These are phyloP conservation scores for Cornus florida DNA, from an alignment of 148 eudicot species.

Conservation along the genomic window DNA sequence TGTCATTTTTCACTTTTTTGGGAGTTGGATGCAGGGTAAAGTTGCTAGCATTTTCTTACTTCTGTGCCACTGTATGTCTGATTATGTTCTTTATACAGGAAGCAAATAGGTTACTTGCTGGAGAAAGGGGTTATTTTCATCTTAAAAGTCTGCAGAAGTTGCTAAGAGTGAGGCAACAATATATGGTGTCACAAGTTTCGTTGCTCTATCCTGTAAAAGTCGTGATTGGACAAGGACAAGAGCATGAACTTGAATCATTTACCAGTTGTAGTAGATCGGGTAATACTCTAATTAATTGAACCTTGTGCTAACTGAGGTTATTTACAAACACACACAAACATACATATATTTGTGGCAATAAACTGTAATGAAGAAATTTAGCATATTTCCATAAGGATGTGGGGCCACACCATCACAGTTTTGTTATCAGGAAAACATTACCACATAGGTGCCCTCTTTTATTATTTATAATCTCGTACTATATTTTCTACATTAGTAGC, in stretches of 20 bases:
- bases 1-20: background rate
- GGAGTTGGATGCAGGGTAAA: background rate
- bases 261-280: slow-evolving; percentile 63
- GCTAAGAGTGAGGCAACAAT: slow-evolving; percentile 82
- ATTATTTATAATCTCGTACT: background rate
- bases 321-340: too few relatives aligned
- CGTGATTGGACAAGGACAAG: slow-evolving; percentile 59
- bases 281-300: slow-evolving; percentile 17
- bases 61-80: background rate
- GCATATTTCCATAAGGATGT: too few relatives aligned
- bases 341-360: too few relatives aligned
- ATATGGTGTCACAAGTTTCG: slow-evolving; percentile 82
- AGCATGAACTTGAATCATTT: slow-evolving; percentile 95
- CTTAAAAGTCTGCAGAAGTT: slow-evolving; percentile 57
- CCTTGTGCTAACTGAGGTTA: background rate
- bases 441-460: background rate
- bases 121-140: slow-evolving; percentile 68
- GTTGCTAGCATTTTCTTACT: background rate
- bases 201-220: slow-evolving; percentile 90
- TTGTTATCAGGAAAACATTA: background rate
- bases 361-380: too few relatives aligned
- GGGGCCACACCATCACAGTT: too few relatives aligned
- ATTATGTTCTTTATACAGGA: slow-evolving; percentile 50
- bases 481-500: background rate
- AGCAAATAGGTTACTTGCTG: slow-evolving; percentile 54